Evolutionary conservation across 2,329 filamentous ascomycete genomes (phyloP).

Genomic region (Pestalotiopsis sp.): DNA sequence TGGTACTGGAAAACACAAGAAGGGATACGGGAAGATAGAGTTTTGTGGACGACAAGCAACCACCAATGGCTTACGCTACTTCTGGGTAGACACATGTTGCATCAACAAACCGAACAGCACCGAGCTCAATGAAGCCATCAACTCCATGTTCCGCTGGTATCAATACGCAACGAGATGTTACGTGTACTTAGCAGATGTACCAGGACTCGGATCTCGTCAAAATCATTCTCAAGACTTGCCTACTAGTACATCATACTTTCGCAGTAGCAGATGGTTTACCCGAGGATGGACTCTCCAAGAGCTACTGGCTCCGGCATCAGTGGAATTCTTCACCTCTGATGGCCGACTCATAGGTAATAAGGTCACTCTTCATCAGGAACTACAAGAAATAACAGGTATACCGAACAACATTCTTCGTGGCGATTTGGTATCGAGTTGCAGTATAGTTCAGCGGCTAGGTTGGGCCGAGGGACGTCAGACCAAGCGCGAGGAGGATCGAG

Average conservation of each 20-base stretch:
- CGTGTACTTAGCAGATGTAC: slow-evolving; percentile 5
- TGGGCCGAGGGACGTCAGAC: slow-evolving; percentile 15
- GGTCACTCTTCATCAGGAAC: slow-evolving; percentile 17
- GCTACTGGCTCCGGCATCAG: slow-evolving; percentile 20
- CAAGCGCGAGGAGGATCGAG: slow-evolving; percentile 15
- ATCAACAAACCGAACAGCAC: slow-evolving; percentile 8
- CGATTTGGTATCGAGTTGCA: slow-evolving; percentile 10
- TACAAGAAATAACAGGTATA: slow-evolving; percentile 25
- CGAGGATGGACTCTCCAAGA: slow-evolving; percentile 9
- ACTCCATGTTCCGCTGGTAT: slow-evolving; percentile 11
- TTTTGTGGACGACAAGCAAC: slow-evolving; percentile 14
- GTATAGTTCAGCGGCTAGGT: slow-evolving; percentile 11
- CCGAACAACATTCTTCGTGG: neutral
- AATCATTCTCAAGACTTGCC: too few species aligned
- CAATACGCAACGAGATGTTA: slow-evolving; percentile 13
- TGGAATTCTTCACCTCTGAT: slow-evolving; percentile 27
- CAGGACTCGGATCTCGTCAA: neutral
- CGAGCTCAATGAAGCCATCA: slow-evolving; percentile 7
- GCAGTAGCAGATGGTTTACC: slow-evolving; percentile 7
- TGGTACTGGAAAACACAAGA: slow-evolving; percentile 7
- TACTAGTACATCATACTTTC: neutral
- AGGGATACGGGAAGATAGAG: slow-evolving; percentile 12
- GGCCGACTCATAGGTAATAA: slow-evolving; percentile 24
- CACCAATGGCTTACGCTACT: slow-evolving; percentile 2
- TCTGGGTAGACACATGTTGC: slow-evolving; percentile 9